Conservation (phyloP, 805 yeast species). For the Cyberlindnera sargentensis region DNA sequence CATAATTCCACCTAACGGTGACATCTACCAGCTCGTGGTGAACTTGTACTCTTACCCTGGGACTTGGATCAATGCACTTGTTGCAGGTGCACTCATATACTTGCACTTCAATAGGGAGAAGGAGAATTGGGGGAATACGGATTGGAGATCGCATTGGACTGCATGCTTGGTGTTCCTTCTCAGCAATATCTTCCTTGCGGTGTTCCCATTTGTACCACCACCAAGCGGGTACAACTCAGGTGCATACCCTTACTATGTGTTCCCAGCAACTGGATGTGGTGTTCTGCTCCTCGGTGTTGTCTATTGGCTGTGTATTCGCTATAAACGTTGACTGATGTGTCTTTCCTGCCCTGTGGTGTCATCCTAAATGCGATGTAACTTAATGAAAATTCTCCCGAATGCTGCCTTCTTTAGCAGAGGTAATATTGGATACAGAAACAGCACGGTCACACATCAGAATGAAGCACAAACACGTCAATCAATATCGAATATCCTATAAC, state of each 20-base stretch:
- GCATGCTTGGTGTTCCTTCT: slow-evolving; percentile 32
- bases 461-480: too few relatives aligned
- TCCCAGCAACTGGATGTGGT: slow-evolving; percentile 46
- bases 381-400: too few relatives aligned
- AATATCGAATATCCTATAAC: too few relatives aligned
- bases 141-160: slow-evolving; percentile 24
- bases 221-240: slow-evolving; percentile 27
- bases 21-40: slow-evolving; percentile 56
- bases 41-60: slow-evolving; percentile 60
- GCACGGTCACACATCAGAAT: too few relatives aligned
- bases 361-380: too few relatives aligned
- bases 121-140: slow-evolving; percentile 35
- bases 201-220: slow-evolving; percentile 53
- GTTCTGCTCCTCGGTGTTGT: slow-evolving; percentile 37
- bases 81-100: slow-evolving; percentile 47
- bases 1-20: slow-evolving; percentile 54
- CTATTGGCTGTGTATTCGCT: slow-evolving; percentile 25
- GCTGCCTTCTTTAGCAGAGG: too few relatives aligned
- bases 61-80: slow-evolving; percentile 47
- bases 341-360: too few relatives aligned
- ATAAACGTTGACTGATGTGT: too few relatives aligned
- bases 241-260: slow-evolving; percentile 48
- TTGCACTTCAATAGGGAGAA: slow-evolving; percentile 34
- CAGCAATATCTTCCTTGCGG: slow-evolving; percentile 43
- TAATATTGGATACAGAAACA: too few relatives aligned